Evolutionary conservation across 208 protist genomes (phyloP).

Genomic region (Crithidia bombi): DNA sequence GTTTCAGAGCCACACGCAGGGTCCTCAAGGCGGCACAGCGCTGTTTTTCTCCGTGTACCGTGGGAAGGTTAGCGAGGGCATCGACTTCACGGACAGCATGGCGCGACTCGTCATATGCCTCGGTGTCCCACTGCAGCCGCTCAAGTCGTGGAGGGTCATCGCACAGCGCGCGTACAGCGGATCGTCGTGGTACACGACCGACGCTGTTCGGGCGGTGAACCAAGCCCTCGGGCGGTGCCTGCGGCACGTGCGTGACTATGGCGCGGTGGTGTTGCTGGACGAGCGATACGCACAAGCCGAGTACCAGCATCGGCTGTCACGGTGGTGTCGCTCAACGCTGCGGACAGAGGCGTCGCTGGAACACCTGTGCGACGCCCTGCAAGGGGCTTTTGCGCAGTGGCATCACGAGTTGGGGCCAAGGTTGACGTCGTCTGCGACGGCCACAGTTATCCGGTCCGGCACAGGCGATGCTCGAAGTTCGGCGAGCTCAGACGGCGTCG

Average conservation of each 20-base stretch:
- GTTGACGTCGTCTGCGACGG: background rate
- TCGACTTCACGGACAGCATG: slow-evolving; percentile 95
- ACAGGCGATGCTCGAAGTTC: background rate
- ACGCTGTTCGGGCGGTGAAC: slow-evolving; percentile 94
- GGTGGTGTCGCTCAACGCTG: slow-evolving; percentile 62
- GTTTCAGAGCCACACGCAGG: slow-evolving; percentile 31
- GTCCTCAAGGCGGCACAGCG: slow-evolving; percentile 19
- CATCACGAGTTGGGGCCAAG: slow-evolving; percentile 8
- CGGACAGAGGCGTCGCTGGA: slow-evolving; percentile 30
- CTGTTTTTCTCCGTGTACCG: slow-evolving; percentile 92
- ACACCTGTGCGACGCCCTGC: slow-evolving; percentile 18
- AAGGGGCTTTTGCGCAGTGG: slow-evolving; percentile 18
- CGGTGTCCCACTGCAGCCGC: slow-evolving; percentile 84
- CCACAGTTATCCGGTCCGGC: background rate
- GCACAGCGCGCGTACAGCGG: slow-evolving; percentile 76
- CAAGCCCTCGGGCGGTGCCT: slow-evolving; percentile 97
- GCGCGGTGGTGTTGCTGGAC: slow-evolving; percentile 94
- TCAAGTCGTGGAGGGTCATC: slow-evolving; percentile 59
- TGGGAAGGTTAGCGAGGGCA: slow-evolving; percentile 95
- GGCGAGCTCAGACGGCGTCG: background rate
- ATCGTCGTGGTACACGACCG: slow-evolving; percentile 88
- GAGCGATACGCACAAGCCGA: slow-evolving; percentile 67
- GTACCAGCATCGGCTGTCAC: slow-evolving; percentile 45
- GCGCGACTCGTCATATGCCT: slow-evolving; percentile 94
- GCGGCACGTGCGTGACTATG: slow-evolving; percentile 94